Conservation (phyloP, 148 eudicot genomes). For the Vaccinium vitisidaea region DNA sequence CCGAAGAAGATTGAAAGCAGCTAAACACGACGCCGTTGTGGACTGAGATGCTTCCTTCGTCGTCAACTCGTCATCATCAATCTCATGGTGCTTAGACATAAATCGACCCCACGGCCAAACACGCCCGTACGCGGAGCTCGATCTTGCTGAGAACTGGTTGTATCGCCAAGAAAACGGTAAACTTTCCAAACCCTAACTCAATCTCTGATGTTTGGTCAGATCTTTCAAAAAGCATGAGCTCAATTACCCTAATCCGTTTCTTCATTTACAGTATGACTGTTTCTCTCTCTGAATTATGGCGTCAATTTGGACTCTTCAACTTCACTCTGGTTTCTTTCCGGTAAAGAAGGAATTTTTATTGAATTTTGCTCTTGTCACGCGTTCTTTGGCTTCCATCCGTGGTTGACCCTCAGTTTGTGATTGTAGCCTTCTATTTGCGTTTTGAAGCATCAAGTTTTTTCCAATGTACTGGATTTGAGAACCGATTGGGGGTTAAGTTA, state of each 20-base stretch:
- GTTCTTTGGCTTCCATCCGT: background rate
- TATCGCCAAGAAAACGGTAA: constrained; percentile 10
- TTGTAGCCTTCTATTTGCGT: constrained; percentile 11
- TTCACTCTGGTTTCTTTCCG: constrained; percentile 20
- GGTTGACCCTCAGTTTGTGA: background rate
- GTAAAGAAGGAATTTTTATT: constrained; percentile 11
- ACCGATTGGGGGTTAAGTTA: constrained; percentile 13
- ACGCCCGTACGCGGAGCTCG: background rate
- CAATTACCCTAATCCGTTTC: background rate
- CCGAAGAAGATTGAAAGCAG: background rate
- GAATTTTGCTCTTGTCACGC: background rate
- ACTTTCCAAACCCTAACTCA: background rate
- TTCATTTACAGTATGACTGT: background rate
- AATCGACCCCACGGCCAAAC: background rate
- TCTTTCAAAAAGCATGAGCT: background rate
- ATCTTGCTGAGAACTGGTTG: background rate
- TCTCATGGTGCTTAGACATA: background rate
- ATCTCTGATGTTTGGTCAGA: background rate
- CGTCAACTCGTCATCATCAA: background rate
- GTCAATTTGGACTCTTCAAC: constrained; percentile 32
- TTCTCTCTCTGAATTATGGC: constrained; percentile 22
- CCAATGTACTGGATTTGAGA: constrained; percentile 17
- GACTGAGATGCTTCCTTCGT: background rate
- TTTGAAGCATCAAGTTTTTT: constrained; percentile 19
- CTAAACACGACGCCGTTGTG: background rate